These are phyloP conservation scores for Polygonum maritimum DNA, from an alignment of 148 eudicot genomes.

Conservation along the genomic window DNA sequence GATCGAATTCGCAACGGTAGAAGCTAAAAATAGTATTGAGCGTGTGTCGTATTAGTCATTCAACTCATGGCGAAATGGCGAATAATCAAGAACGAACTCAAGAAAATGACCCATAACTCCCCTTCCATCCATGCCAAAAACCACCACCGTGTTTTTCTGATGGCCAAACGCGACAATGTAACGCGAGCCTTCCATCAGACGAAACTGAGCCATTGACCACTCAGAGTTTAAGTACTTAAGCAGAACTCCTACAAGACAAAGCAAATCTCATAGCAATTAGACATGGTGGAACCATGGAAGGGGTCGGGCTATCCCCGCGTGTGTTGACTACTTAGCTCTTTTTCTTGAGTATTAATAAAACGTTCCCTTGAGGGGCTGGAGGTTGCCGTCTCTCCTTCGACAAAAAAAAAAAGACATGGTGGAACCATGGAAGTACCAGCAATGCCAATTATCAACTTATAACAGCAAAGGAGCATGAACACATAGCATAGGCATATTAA, in stretches of 20 bases:
- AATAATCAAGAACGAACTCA: too few relatives aligned
- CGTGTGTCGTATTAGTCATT: too few relatives aligned
- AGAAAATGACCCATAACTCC: constrained; percentile 16
- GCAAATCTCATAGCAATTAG: not conserved
- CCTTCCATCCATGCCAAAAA: constrained; percentile 87
- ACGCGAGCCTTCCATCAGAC: constrained; percentile 60
- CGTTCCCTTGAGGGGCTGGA: too few relatives aligned
- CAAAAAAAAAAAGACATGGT: too few relatives aligned
- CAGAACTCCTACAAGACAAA: constrained; percentile 51
- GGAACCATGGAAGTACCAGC: not conserved
- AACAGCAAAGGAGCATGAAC: not conserved
- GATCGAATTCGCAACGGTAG: constrained; percentile 64
- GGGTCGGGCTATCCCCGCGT: too few relatives aligned
- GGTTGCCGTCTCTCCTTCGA: too few relatives aligned
- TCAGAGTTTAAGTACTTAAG: constrained; percentile 82
- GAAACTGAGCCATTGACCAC: constrained; percentile 85
- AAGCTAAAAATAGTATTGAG: too few relatives aligned
- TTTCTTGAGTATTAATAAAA: too few relatives aligned
- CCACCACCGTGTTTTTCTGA: constrained; percentile 64
- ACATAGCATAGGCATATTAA: not conserved
- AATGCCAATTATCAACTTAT: not conserved
- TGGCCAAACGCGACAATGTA: constrained; percentile 83
- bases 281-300: not conserved
- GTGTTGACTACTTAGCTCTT: too few relatives aligned
- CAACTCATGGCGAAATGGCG: too few relatives aligned